Conservation (phyloP, 768 basidiomycete species). For the Mycena chlorophos region DNA sequence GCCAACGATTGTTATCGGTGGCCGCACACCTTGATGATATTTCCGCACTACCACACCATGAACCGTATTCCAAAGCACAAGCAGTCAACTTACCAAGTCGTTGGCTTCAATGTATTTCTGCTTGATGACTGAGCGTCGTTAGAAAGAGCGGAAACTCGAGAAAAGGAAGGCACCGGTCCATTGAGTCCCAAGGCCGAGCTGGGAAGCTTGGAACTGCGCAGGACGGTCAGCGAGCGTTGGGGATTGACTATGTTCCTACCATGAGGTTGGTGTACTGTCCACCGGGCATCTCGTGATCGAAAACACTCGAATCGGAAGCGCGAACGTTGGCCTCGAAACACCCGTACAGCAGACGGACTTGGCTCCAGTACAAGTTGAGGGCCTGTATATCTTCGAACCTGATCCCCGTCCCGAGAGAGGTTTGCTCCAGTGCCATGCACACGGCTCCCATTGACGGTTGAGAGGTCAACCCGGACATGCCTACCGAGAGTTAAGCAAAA, state of each 20-base stretch:
- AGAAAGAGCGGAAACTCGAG: constrained; percentile 14
- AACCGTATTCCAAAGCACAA: constrained; percentile 13
- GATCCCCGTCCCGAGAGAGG: constrained; percentile 90
- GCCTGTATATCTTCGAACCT: constrained; percentile 96
- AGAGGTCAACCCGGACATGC: constrained; percentile 97
- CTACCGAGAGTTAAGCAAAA: constrained; percentile 41
- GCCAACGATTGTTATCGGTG: not conserved
- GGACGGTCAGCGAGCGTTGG: constrained; percentile 19
- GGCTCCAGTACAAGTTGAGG: constrained; percentile 96
- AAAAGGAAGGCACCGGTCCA: constrained; percentile 68
- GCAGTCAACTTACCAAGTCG: constrained; percentile 62
- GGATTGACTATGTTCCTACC: constrained; percentile 49
- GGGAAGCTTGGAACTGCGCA: constrained; percentile 94
- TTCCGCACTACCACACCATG: constrained; percentile 69
- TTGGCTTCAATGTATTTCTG: constrained; percentile 99
- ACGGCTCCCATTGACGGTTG: constrained; percentile 99
- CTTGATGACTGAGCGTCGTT: constrained; percentile 72
- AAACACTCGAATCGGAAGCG: constrained; percentile 96
- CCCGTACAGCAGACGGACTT: constrained; percentile 90
- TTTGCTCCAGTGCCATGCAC: constrained; percentile 93
- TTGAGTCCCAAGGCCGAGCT: constrained; percentile 94
- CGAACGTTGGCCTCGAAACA: constrained; percentile 99
- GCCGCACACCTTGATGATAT: constrained; percentile 79
- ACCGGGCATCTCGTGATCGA: constrained; percentile 99
- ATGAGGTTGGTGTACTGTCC: constrained; percentile 94